Evolutionary conservation across 352 stramenopile genomes (phyloP).

Genomic region (Achlya hypogyna): DNA sequence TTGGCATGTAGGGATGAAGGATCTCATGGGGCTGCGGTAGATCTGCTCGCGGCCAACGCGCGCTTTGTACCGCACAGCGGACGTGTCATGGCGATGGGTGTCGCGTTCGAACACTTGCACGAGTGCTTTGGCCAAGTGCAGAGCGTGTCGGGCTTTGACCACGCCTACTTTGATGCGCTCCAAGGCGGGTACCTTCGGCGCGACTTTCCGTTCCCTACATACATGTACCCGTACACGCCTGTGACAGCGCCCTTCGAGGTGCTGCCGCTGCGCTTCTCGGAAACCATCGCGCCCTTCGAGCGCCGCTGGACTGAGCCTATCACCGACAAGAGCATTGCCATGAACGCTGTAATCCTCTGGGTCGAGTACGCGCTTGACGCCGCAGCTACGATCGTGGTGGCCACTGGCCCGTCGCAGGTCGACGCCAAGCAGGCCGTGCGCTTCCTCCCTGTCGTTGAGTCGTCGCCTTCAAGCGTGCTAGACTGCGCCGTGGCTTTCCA

Average conservation of each 20-base stretch:
- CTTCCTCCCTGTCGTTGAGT: slow-evolving; percentile 32
- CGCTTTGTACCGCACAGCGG: slow-evolving; percentile 40
- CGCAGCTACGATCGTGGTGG: slow-evolving; percentile 33
- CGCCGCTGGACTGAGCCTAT: slow-evolving; percentile 21
- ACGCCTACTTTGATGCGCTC: slow-evolving; percentile 63
- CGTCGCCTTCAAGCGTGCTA: neutral
- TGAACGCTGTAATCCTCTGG: slow-evolving; percentile 64
- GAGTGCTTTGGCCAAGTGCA: slow-evolving; percentile 69
- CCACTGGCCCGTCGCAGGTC: slow-evolving; percentile 41
- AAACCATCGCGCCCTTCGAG: slow-evolving; percentile 30
- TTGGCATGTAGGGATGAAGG: too few species aligned
- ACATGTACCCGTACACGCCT: slow-evolving; percentile 63
- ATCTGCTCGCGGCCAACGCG: slow-evolving; percentile 31
- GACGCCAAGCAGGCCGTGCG: slow-evolving; percentile 73
- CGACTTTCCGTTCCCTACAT: slow-evolving; percentile 71
- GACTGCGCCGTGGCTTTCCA: neutral
- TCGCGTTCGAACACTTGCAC: slow-evolving; percentile 64
- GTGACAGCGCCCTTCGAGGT: slow-evolving; percentile 38
- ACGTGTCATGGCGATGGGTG: slow-evolving; percentile 44
- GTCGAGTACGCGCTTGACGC: slow-evolving; percentile 53
- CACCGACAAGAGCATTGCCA: slow-evolving; percentile 10
- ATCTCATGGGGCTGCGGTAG: too few species aligned
- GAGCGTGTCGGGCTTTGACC: slow-evolving; percentile 59
- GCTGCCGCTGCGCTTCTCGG: slow-evolving; percentile 34
- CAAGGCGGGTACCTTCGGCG: slow-evolving; percentile 56